Conservation (phyloP, 495 filamentous ascomycete genomes). For the Aspergillus cristatus region DNA sequence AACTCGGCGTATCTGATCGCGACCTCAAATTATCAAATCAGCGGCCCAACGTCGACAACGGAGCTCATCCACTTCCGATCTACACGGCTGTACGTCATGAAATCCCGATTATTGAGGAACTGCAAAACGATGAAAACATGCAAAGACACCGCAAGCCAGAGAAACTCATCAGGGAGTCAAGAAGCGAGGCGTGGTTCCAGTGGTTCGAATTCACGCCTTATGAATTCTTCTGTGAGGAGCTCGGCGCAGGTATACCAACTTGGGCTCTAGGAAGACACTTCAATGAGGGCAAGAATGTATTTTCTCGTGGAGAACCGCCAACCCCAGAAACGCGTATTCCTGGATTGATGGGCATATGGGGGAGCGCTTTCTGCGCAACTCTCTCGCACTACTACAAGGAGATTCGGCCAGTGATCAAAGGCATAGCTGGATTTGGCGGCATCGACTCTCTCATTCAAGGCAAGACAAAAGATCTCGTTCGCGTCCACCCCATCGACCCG, state of each 20-base stretch:
- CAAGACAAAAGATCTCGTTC: slow-evolving; percentile 70
- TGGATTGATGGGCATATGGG: slow-evolving; percentile 83
- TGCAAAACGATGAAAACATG: slow-evolving; percentile 12
- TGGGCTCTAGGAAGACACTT: slow-evolving; percentile 88
- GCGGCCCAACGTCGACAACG: slow-evolving; percentile 56
- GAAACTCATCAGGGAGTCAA: slow-evolving; percentile 51
- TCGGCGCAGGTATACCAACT: slow-evolving; percentile 81
- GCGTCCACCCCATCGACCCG: slow-evolving; percentile 87
- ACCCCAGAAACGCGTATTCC: slow-evolving; percentile 77
- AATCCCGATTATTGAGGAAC: slow-evolving; percentile 56
- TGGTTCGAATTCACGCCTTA: slow-evolving; percentile 98
- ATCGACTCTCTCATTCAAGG: slow-evolving; percentile 84
- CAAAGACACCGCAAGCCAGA: slow-evolving; percentile 31
- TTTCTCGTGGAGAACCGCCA: slow-evolving; percentile 44
- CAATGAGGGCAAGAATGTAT: slow-evolving; percentile 54
- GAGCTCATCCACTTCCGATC: slow-evolving; percentile 80
- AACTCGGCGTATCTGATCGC: slow-evolving; percentile 59
- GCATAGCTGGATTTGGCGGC: slow-evolving; percentile 61
- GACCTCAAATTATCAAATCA: slow-evolving; percentile 91
- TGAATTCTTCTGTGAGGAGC: slow-evolving; percentile 93
- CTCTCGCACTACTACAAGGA: slow-evolving; percentile 94
- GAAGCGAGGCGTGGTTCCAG: slow-evolving; percentile 83
- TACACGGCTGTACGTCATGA: slow-evolving; percentile 94
- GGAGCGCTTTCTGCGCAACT: slow-evolving; percentile 91
- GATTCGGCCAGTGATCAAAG: slow-evolving; percentile 66